Conservation (phyloP, 345 rosid species). For the Hypericum perforatum region DNA sequence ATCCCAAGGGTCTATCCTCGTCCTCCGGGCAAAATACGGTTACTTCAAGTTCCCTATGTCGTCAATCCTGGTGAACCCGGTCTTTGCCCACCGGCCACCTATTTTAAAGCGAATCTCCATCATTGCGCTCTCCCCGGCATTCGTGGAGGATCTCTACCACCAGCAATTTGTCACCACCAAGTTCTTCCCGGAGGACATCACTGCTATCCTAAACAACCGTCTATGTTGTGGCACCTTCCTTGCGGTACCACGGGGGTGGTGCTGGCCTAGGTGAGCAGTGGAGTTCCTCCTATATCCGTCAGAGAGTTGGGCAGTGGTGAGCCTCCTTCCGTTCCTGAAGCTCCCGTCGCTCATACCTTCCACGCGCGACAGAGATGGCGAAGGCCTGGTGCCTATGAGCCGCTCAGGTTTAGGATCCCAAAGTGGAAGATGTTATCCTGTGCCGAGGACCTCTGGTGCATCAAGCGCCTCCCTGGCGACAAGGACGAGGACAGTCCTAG, state of each 20-base stretch:
- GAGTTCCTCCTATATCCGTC: constrained; percentile 18
- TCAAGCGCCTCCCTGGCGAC: constrained; percentile 44
- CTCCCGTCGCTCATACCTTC: constrained; percentile 47
- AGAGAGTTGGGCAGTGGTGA: constrained; percentile 63
- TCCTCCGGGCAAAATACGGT: no score
- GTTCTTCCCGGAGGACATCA: constrained; percentile 64
- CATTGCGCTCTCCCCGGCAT: constrained; percentile 36
- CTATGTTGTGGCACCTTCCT: constrained; percentile 74
- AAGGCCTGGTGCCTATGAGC: constrained; percentile 21
- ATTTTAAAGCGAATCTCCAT: constrained; percentile 27
- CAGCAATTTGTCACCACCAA: no score
- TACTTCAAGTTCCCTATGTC: constrained; percentile 49
- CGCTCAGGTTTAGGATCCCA: constrained; percentile 37
- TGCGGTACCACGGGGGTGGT: constrained; percentile 37
- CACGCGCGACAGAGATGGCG: constrained; percentile 39
- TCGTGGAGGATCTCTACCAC: constrained; percentile 33
- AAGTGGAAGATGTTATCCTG: constrained; percentile 69
- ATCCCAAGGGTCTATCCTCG: no score
- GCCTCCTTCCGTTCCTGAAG: constrained; percentile 39
- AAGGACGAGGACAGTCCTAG: constrained; percentile 11
- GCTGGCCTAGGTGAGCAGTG: not conserved
- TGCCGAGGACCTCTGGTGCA: constrained; percentile 80
- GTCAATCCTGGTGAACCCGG: constrained; percentile 60
- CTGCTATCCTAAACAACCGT: constrained; percentile 40
- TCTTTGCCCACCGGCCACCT: constrained; percentile 22